A percentile compares a stretch with the other conserved stretches of the same genome.
phyloP scores from a whole-genome alignment of 2,329 filamentous ascomycete genomes.

The Parastagonospora nodorum region DNA sequence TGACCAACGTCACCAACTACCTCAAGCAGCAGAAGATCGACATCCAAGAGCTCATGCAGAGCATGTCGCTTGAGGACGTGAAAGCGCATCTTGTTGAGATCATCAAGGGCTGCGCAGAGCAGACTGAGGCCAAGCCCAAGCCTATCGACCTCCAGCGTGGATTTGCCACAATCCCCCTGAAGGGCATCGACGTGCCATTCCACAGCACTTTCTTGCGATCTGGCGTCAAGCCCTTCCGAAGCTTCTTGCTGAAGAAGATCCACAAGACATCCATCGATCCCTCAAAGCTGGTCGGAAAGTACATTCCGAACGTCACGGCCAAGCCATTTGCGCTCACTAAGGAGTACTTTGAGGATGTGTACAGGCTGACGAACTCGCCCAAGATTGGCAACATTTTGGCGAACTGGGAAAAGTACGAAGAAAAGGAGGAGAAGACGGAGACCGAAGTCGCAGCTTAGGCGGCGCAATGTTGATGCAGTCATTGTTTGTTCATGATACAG shows the following conservation, averaged over 20 bases:
- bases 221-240: conserved; percentile 98
- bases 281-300: conserved; percentile 95
- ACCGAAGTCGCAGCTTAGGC: conserved; percentile 11
- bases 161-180: conserved; percentile 94
- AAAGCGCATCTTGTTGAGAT: conserved; percentile 89
- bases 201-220: conserved; percentile 97
- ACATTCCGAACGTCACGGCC: conserved; percentile 98
- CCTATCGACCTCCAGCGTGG: conserved; percentile 91
- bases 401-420: conserved; percentile 67
- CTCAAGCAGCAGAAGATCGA: conserved; percentile 97
- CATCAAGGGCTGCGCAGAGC: conserved; percentile 83
- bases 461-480: not conserved
- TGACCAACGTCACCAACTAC: conserved; percentile 86
- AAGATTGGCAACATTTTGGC: conserved; percentile 79
- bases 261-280: conserved; percentile 99
- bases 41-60: conserved; percentile 89
- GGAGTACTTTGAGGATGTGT: conserved; percentile 99
- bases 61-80: conserved; percentile 84
- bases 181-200: conserved; percentile 98
- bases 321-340: conserved; percentile 93
- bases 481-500: conserved; percentile 6
- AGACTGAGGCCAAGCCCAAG: conserved; percentile 85
- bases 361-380: conserved; percentile 83
- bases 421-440: conserved; percentile 35
- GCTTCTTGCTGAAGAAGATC: conserved; percentile 99